Evolutionary conservation across 2,329 filamentous ascomycete species (phyloP), one percentile per base, ranked within the genome.

Genomic region (Penicillium sumatraense): DNA sequence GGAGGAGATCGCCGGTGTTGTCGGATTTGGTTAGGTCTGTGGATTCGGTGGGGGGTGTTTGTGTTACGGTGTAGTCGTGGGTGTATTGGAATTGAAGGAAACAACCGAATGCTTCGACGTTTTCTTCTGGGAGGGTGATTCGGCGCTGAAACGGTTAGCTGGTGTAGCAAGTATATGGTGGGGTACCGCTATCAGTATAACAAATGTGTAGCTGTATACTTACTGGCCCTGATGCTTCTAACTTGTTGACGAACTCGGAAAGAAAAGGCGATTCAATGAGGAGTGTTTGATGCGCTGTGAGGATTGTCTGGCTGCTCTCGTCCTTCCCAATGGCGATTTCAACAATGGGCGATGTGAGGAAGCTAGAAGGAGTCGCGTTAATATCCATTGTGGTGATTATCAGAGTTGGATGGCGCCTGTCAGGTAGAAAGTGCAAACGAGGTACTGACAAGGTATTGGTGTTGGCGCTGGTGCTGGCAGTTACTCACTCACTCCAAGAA

Each of bases 21-120:
- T 96, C 92, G 90, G 77, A n/a, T n/a, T n/a, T 72, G 3, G 89
- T 89, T 11, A 86, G 72, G 7, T 88, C 83, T 69, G 93, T 89
- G 51, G 80, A 72, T 40, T 86, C 86, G 65, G 87, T 82, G 50
- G 87, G 70, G 66, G 86, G 85, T 64, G 82, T 74, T 31, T 72
- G 71, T 51, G 78, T 76, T 10, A 91, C 90, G 77, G 93, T 96
- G 81, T 97, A 95, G 76, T 96, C 90, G 71, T 84, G 84, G 1
- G 89, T 93, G 76, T 96, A 96, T 49, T 93, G 85, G 72, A 86
- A 96, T 72, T 95, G 89, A 64, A 95, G 83, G 65, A 93, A 90
- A 72, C 87, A 91, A 57, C 89, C 87, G 52, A 91, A 86, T 20
- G 90, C 87, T 61, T 91, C 87, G 42, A 90, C 74, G 64, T 91